Percentiles rank a stretch among this genome's conserved stretches.
Conservation (phyloP, 495 filamentous ascomycete genomes). For the Pseudomonodictys pantanalensis region DNA sequence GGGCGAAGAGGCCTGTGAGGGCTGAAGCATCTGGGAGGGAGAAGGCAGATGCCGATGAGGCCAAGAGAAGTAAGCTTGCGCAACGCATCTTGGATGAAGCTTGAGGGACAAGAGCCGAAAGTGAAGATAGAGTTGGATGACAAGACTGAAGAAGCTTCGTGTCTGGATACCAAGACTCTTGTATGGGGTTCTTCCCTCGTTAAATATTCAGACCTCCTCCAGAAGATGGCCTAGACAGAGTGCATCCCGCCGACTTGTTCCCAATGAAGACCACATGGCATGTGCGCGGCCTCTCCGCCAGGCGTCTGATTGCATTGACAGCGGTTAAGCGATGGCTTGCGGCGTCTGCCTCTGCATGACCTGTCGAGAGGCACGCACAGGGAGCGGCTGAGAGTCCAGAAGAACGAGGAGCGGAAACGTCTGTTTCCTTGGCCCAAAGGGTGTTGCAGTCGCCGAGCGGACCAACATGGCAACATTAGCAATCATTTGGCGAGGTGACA, state of each 20-base stretch:
- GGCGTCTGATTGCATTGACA: neutral
- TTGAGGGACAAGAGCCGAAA: neutral
- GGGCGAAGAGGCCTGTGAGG: constrained; percentile 5
- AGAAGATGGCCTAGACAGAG: neutral
- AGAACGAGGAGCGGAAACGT: too few relatives aligned
- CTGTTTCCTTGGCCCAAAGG: too few relatives aligned
- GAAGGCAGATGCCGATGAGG: constrained; percentile 16
- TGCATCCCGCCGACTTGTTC: neutral
- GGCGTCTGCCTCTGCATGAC: too few relatives aligned
- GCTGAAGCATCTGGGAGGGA: constrained; percentile 15
- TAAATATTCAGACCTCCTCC: neutral
- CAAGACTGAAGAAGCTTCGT: constrained; percentile 8
- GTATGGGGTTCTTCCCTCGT: neutral
- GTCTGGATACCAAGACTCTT: neutral
- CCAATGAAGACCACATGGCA: neutral
- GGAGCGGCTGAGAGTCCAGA: too few relatives aligned
- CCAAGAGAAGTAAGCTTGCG: constrained; percentile 14
- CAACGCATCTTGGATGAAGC: constrained; percentile 37
- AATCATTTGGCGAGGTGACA: too few relatives aligned
- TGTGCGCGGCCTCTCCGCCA: neutral
- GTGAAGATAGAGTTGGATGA: neutral
- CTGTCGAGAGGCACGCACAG: neutral
- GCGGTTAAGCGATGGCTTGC: neutral
- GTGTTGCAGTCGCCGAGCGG: too few relatives aligned
- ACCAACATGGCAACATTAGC: too few relatives aligned